Evolutionary conservation across 495 filamentous ascomycete species (phyloP), one percentile per base, ranked within the genome.

Genomic region (Bathelium albidoporum): DNA sequence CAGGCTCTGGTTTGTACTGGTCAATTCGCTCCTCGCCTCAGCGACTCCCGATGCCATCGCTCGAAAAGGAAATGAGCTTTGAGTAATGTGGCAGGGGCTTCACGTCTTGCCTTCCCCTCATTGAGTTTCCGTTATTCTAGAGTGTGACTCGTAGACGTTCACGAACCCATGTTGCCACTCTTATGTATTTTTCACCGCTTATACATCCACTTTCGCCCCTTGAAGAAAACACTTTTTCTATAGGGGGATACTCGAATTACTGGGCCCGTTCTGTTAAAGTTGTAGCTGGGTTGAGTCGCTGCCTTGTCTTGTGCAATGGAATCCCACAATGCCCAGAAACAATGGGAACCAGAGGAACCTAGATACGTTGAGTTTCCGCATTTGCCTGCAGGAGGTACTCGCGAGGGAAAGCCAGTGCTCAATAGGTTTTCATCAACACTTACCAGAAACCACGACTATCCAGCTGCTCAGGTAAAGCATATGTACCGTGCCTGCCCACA

Each of bases 361-460:
- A 81, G 80, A 64, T 88, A 83, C 64, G 78, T 89, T 65, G 74
- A 85, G 65, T 89, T 89, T 66, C 78, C 79, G 59, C 76, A 78
- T 66, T 73, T 85, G 24, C 81, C 85, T 44, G 76, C 78, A 49
- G 81, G 77, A 59, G 78, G 81, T 59, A 83, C 76, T 65, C 74
- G 76, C 52, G 82, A 89, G 74, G 87, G 87, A 22, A 80, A 83
- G 64, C 80, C 76, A 44, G 82, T 79, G 18, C 76, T 92, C 64
- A 92, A 92, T 72, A 81, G 83, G 69, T 87, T 83, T 71, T 90
- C 87, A 10, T 82, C 85, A 0, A 83, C 81, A n/a, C 74, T 91
- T 63, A 92, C 89, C 49, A 83, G 79, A 65, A 89, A 81, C 24
- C 90, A 97, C 87, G 91, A 97, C 70, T 98, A 89, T 70, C 94